These are phyloP conservation scores for Tubosaeta brunneosetosa DNA, from an alignment of 768 basidiomycete species.

Conservation along the genomic window DNA sequence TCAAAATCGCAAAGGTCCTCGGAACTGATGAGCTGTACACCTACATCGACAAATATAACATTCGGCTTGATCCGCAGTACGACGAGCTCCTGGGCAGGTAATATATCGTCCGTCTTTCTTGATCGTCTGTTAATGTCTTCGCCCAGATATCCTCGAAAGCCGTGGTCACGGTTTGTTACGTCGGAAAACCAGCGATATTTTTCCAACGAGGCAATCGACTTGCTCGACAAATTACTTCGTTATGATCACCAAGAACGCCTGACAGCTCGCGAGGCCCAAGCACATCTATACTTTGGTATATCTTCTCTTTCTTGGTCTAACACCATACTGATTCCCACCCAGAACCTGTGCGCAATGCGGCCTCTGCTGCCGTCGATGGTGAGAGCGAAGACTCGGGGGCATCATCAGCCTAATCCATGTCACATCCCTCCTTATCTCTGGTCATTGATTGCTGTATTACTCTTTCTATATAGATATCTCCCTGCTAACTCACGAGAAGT, in stretches of 20 bases:
- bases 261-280: constrained; percentile 90
- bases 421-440: constrained; percentile 23
- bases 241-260: constrained; percentile 97
- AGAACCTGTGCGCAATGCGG: constrained; percentile 66
- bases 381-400: constrained; percentile 53
- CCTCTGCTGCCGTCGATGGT: constrained; percentile 45
- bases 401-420: constrained; percentile 29
- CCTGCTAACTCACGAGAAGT: constrained; percentile 20
- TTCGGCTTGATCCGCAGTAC: constrained; percentile 92
- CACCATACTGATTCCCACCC: constrained; percentile 14
- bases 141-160: constrained; percentile 81
- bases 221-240: constrained; percentile 89
- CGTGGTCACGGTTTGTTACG: constrained; percentile 94
- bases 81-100: constrained; percentile 90
- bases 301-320: constrained; percentile 7
- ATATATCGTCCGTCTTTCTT: constrained; percentile 12
- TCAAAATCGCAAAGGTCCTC: constrained; percentile 96
- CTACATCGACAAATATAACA: constrained; percentile 93
- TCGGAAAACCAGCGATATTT: constrained; percentile 95
- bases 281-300: constrained; percentile 88
- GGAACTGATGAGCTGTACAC: constrained; percentile 93
- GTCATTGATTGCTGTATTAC: constrained; percentile 30
- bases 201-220: constrained; percentile 94
- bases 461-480: constrained; percentile 30
- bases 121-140: constrained; percentile 5